Evolutionary conservation across 306 rosid species (phyloP).

Genomic region (Gillenia trifoliata): DNA sequence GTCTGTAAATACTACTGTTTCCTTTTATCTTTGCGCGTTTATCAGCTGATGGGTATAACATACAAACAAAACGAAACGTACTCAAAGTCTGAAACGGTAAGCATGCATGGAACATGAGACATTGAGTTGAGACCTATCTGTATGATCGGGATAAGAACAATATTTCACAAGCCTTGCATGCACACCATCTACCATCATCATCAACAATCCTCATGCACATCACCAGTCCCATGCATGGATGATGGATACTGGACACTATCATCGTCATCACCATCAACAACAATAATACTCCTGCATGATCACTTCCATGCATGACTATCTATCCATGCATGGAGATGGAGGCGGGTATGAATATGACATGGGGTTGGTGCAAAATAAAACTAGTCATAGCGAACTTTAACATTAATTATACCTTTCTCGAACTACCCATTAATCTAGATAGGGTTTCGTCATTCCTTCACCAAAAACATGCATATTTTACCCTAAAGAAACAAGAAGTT

Average conservation of each 20-base stretch:
- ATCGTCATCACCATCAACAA: not conserved
- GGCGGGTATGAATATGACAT: not conserved
- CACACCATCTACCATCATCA: not conserved
- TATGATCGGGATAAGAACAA: not conserved
- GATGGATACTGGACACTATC: too few species aligned
- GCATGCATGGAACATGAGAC: not conserved
- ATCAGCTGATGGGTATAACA: not conserved
- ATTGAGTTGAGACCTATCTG: not conserved
- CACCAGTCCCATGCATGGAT: not conserved
- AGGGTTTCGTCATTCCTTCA: not conserved
- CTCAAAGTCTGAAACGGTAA: not conserved
- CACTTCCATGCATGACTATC: not conserved
- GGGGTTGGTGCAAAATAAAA: not conserved
- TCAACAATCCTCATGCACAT: not conserved
- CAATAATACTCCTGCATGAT: not conserved
- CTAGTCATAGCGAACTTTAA: not conserved
- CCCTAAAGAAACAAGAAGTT: not conserved
- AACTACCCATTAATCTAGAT: not conserved
- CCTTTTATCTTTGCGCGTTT: not conserved
- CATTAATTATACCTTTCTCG: not conserved
- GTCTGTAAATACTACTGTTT: not conserved
- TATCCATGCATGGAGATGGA: not conserved
- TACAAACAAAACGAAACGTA: not conserved
- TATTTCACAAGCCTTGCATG: not conserved
- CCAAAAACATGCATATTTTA: not conserved